Percentiles rank a stretch among this genome's conserved stretches.
Evolutionary conservation across 2,329 filamentous ascomycete genomes (phyloP).

Genomic region (Orbilia blumenaviensis): DNA sequence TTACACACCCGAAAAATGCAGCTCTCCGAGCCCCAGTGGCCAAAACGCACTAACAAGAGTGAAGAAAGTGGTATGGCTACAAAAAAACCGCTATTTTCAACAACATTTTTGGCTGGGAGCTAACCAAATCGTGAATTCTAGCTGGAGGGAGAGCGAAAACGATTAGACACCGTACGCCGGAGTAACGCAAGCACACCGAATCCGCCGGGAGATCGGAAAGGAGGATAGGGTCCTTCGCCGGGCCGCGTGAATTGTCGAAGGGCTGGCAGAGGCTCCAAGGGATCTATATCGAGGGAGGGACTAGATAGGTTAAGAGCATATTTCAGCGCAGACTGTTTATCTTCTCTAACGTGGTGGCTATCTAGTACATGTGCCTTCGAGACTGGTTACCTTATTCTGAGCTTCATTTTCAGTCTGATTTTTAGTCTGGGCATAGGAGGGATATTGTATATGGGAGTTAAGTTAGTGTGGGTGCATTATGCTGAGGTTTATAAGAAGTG

Average conservation of each 20-base stretch:
- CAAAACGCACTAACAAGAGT: slow-evolving; percentile 56
- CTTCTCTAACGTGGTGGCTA: neutral
- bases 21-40: slow-evolving; percentile 46
- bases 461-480: too few species aligned
- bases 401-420: neutral
- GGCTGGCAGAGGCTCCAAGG: neutral
- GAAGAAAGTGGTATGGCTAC: slow-evolving; percentile 58
- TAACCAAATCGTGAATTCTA: neutral
- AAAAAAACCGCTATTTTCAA: too few species aligned
- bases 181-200: slow-evolving; percentile 48
- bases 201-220: slow-evolving; percentile 43
- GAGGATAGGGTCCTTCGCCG: slow-evolving; percentile 27
- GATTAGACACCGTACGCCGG: slow-evolving; percentile 21
- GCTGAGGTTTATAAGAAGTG: too few species aligned
- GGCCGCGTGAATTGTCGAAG: neutral
- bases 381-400: too few species aligned
- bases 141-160: slow-evolving; percentile 45
- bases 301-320: neutral
- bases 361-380: too few species aligned
- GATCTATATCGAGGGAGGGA: neutral
- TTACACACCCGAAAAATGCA: slow-evolving; percentile 54
- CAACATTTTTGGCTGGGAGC: too few species aligned
- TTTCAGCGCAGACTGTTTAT: too few species aligned
- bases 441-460: neutral
- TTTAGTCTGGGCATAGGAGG: neutral